Conservation (phyloP, 2,329 filamentous ascomycete species). For the Fusarium lateritium region DNA sequence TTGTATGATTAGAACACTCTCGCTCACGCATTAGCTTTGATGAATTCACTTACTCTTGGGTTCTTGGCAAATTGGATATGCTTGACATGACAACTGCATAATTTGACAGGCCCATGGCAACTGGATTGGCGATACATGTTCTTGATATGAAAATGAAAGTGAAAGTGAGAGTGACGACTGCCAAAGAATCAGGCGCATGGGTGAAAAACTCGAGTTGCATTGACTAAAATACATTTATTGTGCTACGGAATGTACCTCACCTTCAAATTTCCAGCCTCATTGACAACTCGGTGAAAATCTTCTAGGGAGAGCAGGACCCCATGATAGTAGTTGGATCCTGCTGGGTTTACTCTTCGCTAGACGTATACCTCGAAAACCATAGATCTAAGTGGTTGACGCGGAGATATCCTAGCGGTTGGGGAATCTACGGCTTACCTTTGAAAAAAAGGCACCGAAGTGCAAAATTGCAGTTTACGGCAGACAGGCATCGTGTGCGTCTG, state of each 20-base stretch:
- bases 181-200: background rate
- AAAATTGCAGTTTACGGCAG: constrained; percentile 38
- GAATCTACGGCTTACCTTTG: constrained; percentile 45
- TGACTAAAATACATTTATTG: background rate
- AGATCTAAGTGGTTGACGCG: constrained; percentile 77
- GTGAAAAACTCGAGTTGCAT: background rate
- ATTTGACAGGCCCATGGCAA: too few species aligned
- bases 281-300: constrained; percentile 79
- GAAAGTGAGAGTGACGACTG: background rate
- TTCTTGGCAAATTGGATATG: too few species aligned
- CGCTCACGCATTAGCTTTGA: constrained; percentile 31
- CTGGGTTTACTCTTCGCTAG: constrained; percentile 84
- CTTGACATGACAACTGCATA: background rate
- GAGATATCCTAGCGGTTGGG: constrained; percentile 85
- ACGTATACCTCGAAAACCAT: constrained; percentile 95
- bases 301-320: constrained; percentile 77
- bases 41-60: background rate
- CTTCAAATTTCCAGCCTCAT: constrained; percentile 87
- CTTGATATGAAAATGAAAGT: too few species aligned
- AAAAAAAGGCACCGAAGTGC: constrained; percentile 21
- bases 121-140: too few species aligned
- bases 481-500: constrained; percentile 23
- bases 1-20: constrained; percentile 37
- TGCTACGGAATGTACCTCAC: constrained; percentile 75
- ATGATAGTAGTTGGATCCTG: constrained; percentile 63